phyloP scores from a whole-genome alignment of 1,139 yeast species.

The Meyerozyma sp. region DNA sequence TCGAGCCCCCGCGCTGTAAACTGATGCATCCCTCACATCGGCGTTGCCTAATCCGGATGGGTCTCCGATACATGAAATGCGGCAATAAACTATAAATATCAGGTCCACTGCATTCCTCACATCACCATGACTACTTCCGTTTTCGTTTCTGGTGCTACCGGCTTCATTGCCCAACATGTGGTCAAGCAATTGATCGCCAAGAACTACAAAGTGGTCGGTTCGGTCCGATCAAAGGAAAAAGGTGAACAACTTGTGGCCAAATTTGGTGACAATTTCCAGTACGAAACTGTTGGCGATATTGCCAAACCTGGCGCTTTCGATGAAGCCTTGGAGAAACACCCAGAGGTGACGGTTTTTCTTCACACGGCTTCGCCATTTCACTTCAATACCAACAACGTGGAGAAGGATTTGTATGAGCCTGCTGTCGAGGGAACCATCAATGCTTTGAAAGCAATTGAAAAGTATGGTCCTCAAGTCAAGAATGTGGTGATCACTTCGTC shows the following conservation, averaged over 20 bases:
- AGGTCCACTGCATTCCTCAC: no score
- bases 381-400: constrained; percentile 14
- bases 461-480: constrained; percentile 15
- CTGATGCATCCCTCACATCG: no score
- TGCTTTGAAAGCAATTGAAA: constrained; percentile 22
- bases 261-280: constrained; percentile 15
- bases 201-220: constrained; percentile 10
- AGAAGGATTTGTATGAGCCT: constrained; percentile 9
- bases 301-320: constrained; percentile 27
- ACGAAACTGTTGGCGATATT: constrained; percentile 34
- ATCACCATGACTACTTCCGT: constrained; percentile 5
- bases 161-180: constrained; percentile 11
- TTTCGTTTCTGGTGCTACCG: constrained; percentile 13
- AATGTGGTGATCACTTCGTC: constrained; percentile 17
- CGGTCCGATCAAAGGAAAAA: constrained; percentile 9
- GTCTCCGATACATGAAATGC: no score
- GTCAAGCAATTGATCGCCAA: constrained; percentile 6
- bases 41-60: no score
- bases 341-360: constrained; percentile 26
- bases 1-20: no score
- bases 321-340: constrained; percentile 22
- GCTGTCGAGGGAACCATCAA: constrained; percentile 14
- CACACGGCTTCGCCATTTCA: constrained; percentile 41
- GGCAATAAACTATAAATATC: no score
- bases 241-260: constrained; percentile 16